Evolutionary conservation across 306 rosid genomes (phyloP), one percentile per base, ranked within the genome.

Genomic region (Lathyrus oleraceus): DNA sequence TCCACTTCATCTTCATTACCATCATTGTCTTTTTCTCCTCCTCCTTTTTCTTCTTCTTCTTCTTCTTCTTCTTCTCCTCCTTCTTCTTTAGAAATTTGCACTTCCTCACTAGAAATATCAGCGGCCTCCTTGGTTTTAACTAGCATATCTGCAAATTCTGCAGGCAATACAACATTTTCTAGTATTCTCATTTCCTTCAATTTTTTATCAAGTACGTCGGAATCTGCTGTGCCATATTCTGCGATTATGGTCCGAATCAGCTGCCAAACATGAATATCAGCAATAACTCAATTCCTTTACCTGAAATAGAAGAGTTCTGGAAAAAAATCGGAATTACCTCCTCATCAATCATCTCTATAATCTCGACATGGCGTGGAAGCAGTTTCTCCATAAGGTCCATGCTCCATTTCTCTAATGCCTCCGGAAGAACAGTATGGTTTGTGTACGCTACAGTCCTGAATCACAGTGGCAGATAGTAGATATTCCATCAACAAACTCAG

Each of bases 381-480:
- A 94, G 75, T 77, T 82, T 82, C 85, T 88, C 84, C 96, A 94
- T 84, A 54, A 94, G 97, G 57, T 87, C 96, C 23, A 89, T 74
- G 81, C 92, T 94, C 99, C 97, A 94, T 77, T 94, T 94, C 86
- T 94, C 99, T 82, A 94, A 81, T 77, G 99, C 99, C 86, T 94
- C 99, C 0, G 99, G 99, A 65, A 94, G 92, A 81, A 94, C 97
- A 32, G 99, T 94, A 59, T 94, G 99, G 78, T 94, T 94, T 68
- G 99, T 91, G 82, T 94, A 94, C 69, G 99, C 99, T 45, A 94
- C 97, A 79, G 96, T 84, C 81, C 99, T 94, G 47, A 75, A 73
- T 72, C 78, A 65, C 64, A 27, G 38, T 25, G 71, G 77, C 69
- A 82, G 64, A 63, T 68, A 35, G 60, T 57, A 48, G 53, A 58